Conservation (phyloP, 2,329 filamentous ascomycete genomes). For the Arachnopeziza araneosa region DNA sequence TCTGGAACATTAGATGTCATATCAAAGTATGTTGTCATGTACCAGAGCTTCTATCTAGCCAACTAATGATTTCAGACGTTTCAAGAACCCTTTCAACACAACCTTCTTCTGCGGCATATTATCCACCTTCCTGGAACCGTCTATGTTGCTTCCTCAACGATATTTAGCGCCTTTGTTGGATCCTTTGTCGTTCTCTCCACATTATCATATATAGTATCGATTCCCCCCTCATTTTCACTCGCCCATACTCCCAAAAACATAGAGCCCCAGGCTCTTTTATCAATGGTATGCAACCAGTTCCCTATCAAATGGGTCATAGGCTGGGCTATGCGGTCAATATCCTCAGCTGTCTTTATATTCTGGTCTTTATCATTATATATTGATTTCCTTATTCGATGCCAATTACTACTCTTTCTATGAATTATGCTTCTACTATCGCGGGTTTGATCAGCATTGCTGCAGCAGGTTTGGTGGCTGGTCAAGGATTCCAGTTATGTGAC, state of each 20-base stretch:
- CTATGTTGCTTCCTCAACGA: constrained; percentile 57
- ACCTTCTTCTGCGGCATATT: constrained; percentile 43
- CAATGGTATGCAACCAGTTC: constrained; percentile 44
- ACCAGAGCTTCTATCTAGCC: constrained; percentile 17
- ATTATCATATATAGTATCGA: constrained; percentile 54
- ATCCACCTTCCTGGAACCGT: constrained; percentile 55
- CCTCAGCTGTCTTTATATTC: constrained; percentile 49
- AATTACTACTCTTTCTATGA: constrained; percentile 43
- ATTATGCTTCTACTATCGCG: constrained; percentile 43
- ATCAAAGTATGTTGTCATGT: not conserved
- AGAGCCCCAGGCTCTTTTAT: constrained; percentile 36
- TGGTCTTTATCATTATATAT: constrained; percentile 56
- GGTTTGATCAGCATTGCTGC: constrained; percentile 37
- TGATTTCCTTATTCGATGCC: constrained; percentile 49
- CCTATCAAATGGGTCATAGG: constrained; percentile 48
- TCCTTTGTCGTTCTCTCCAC: constrained; percentile 49
- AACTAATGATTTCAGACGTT: constrained; percentile 13
- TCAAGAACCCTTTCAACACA: constrained; percentile 47
- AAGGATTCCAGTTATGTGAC: not conserved
- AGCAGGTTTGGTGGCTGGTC: constrained; percentile 35
- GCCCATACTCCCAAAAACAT: constrained; percentile 25
- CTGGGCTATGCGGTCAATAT: constrained; percentile 45
- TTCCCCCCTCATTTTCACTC: constrained; percentile 39
- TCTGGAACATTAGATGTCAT: constrained; percentile 41
- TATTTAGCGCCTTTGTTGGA: constrained; percentile 61